phyloP scores from a whole-genome alignment of 805 yeast genomes.

The Candida ficus region DNA sequence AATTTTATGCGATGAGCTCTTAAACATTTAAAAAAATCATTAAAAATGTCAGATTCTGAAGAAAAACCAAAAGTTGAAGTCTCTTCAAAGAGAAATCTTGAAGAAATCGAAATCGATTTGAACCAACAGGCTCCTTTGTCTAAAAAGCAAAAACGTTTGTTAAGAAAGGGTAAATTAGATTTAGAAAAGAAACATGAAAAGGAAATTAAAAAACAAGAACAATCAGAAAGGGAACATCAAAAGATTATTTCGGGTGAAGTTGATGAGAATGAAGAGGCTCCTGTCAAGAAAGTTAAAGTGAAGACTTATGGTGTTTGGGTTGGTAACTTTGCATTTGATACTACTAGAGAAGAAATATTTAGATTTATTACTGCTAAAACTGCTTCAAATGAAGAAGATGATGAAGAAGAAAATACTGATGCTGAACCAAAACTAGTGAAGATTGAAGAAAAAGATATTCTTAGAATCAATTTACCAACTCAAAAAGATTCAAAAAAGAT shows the following conservation, averaged over 20 bases:
- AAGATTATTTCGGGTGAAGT: too few relatives aligned
- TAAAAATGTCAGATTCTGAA: slow-evolving; percentile 8
- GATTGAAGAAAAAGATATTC: slow-evolving; percentile 54
- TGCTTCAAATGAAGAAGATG: slow-evolving; percentile 28
- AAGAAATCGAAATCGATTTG: slow-evolving; percentile 60
- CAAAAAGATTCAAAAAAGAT: slow-evolving; percentile 55
- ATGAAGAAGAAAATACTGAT: slow-evolving; percentile 26
- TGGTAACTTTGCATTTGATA: slow-evolving; percentile 85
- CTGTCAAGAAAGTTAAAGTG: too few relatives aligned
- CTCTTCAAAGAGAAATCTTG: slow-evolving; percentile 22
- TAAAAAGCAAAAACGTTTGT: slow-evolving; percentile 81
- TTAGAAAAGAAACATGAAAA: slow-evolving; percentile 46
- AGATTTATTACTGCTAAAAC: slow-evolving; percentile 63
- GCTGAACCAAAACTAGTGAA: slow-evolving; percentile 24
- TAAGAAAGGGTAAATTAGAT: slow-evolving; percentile 71
- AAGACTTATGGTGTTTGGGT: slow-evolving; percentile 80
- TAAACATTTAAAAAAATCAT: too few relatives aligned
- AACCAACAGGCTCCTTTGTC: slow-evolving; percentile 76
- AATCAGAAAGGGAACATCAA: slow-evolving; percentile 3
- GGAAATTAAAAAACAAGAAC: slow-evolving; percentile 29
- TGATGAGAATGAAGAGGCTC: slow-evolving; percentile 26
- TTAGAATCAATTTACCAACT: slow-evolving; percentile 77
- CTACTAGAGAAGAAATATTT: slow-evolving; percentile 66
- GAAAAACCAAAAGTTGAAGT: background rate
- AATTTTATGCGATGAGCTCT: slow-evolving; percentile 6